phyloP scores from a whole-genome alignment of 768 basidiomycete species.

The Tylopilus balloui region DNA sequence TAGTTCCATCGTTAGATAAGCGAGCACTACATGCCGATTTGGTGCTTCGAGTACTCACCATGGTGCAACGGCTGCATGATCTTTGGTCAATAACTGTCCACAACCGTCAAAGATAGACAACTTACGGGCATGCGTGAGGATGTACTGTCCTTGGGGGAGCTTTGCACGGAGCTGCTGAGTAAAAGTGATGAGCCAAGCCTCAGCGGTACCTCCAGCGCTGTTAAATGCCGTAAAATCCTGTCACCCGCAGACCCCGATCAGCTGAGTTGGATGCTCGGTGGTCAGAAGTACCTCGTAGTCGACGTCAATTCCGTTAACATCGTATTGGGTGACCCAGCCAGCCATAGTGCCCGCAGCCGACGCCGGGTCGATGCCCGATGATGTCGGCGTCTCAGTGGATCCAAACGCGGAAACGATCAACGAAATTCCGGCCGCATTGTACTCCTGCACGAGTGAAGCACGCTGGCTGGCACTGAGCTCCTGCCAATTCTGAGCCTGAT shows the following conservation, averaged over 20 bases:
- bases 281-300: background rate
- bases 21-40: background rate
- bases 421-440: background rate
- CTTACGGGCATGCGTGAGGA: slow-evolving; percentile 35
- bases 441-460: background rate
- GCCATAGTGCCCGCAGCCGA: background rate
- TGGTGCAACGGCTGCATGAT: background rate
- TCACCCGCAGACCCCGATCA: background rate
- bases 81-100: background rate
- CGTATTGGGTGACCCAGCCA: background rate
- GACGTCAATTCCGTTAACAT: background rate
- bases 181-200: slow-evolving; percentile 36
- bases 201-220: slow-evolving; percentile 40
- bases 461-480: background rate
- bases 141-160: slow-evolving; percentile 32
- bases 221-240: slow-evolving; percentile 59
- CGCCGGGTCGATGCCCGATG: background rate
- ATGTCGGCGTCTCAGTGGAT: background rate
- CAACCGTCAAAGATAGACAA: background rate
- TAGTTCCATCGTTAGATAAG: background rate
- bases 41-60: background rate
- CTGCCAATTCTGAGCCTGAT: background rate
- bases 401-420: background rate
- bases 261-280: background rate
- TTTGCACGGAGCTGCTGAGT: slow-evolving; percentile 28